Evolutionary conservation across 108 stramenopile genomes (phyloP).

Genomic region (Nannochloropsis granulata): DNA sequence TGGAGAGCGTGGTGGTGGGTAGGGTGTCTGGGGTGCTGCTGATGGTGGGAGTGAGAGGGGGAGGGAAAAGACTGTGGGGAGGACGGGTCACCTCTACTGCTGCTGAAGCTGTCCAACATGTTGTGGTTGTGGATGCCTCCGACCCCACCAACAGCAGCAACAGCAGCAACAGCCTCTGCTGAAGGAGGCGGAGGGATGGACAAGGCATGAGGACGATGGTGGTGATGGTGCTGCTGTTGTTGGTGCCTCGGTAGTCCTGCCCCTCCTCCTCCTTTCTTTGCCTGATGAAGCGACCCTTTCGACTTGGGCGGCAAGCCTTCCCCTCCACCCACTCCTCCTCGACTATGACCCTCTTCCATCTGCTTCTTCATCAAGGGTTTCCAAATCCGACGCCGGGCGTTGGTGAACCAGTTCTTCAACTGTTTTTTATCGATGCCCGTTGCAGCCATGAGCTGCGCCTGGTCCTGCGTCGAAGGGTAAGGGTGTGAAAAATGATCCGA

Average conservation of each 20-base stretch:
- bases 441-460: slow-evolving; percentile 71
- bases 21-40: neutral
- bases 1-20: neutral
- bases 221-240: slow-evolving; percentile 30
- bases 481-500: slow-evolving; percentile 82
- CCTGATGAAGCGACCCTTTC: too few species aligned
- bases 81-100: slow-evolving; percentile 30
- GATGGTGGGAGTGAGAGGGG: neutral
- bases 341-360: slow-evolving; percentile 63
- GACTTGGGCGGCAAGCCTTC: neutral
- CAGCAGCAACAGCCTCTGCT: neutral
- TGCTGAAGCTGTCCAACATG: slow-evolving; percentile 23
- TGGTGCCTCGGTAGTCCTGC: slow-evolving; percentile 38
- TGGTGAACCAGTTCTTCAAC: slow-evolving; percentile 91
- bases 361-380: slow-evolving; percentile 83
- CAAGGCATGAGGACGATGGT: too few species aligned
- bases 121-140: slow-evolving; percentile 1
- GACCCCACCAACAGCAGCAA: neutral
- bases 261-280: neutral
- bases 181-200: neutral
- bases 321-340: neutral
- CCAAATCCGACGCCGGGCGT: slow-evolving; percentile 81
- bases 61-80: neutral
- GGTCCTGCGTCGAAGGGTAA: slow-evolving; percentile 77
- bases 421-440: slow-evolving; percentile 88